phyloP scores from a whole-genome alignment of 306 rosid species.

The Urtica urens region DNA sequence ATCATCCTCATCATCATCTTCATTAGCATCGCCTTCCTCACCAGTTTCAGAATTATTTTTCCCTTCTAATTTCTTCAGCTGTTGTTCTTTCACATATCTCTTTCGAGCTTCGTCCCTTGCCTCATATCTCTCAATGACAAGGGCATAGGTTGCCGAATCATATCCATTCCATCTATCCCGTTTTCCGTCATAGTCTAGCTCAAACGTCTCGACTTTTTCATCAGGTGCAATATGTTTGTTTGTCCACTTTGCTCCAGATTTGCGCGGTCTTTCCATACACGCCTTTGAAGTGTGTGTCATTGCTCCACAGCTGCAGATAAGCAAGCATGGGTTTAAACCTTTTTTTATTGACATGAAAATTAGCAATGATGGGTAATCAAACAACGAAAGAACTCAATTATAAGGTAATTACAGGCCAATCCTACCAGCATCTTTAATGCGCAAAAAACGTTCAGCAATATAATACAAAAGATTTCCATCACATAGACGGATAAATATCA shows the following conservation, averaged over 20 bases:
- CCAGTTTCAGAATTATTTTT: slow-evolving; percentile 22
- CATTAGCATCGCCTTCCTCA: slow-evolving; percentile 11
- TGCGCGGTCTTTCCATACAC: slow-evolving; percentile 9
- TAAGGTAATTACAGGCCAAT: no score
- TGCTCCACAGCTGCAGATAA: slow-evolving; percentile 8
- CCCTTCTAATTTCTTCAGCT: slow-evolving; percentile 16
- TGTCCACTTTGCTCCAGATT: slow-evolving; percentile 8
- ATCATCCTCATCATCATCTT: slow-evolving; percentile 8
- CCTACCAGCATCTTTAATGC: no score
- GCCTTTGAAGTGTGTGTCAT: slow-evolving; percentile 3
- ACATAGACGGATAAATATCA: no score
- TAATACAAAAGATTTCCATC: no score
- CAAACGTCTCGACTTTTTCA: slow-evolving; percentile 44
- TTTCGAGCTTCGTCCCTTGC: slow-evolving; percentile 49
- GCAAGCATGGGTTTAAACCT: background rate
- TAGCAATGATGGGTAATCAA: no score
- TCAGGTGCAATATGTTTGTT: slow-evolving; percentile 10
- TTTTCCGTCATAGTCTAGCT: slow-evolving; percentile 40
- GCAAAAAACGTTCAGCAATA: no score
- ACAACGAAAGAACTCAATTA: no score
- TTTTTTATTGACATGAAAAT: background rate
- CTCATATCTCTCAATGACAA: slow-evolving; percentile 41
- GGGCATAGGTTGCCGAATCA: slow-evolving; percentile 42
- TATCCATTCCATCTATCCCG: slow-evolving; percentile 54
- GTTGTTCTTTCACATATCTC: slow-evolving; percentile 43